A percentile compares a stretch with the other conserved stretches of the same genome.
phyloP scores from a whole-genome alignment of 768 basidiomycete species.

The Boletus speciosus region DNA sequence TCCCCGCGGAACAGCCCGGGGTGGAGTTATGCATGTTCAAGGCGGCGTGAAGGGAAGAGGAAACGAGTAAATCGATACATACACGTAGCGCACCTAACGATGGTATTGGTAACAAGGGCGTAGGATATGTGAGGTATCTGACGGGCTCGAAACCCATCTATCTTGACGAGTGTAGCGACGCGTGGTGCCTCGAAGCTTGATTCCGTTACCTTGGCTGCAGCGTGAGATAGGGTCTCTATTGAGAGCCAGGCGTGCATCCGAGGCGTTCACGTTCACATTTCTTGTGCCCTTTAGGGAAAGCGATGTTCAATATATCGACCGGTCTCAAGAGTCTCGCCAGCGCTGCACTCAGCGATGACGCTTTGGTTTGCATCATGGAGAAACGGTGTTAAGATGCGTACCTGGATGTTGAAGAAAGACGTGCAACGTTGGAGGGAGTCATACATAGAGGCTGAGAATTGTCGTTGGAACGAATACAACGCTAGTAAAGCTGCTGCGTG shows the following conservation, averaged over 20 bases:
- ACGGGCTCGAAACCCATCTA: background rate
- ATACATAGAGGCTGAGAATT: background rate
- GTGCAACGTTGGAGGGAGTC: background rate
- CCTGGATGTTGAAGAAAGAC: background rate
- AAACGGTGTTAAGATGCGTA: background rate
- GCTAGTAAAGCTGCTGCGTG: background rate
- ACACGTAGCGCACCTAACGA: background rate
- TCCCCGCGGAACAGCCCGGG: constrained; percentile 15
- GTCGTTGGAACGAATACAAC: background rate
- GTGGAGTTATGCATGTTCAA: constrained; percentile 3
- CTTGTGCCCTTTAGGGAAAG: background rate
- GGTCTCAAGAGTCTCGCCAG: background rate
- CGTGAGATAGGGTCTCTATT: background rate
- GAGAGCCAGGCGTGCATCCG: background rate
- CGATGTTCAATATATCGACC: background rate
- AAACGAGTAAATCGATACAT: constrained; percentile 2
- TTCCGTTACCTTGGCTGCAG: background rate
- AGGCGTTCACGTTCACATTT: background rate
- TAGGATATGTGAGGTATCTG: background rate
- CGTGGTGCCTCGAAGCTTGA: no score
- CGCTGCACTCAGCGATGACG: background rate
- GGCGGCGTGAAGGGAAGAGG: constrained; percentile 9
- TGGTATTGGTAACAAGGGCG: background rate
- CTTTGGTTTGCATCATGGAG: background rate
- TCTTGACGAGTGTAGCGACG: background rate